Base-by-base conservation (phyloP, 108 stramenopile species). In the Epithemia pelagica region DNA sequence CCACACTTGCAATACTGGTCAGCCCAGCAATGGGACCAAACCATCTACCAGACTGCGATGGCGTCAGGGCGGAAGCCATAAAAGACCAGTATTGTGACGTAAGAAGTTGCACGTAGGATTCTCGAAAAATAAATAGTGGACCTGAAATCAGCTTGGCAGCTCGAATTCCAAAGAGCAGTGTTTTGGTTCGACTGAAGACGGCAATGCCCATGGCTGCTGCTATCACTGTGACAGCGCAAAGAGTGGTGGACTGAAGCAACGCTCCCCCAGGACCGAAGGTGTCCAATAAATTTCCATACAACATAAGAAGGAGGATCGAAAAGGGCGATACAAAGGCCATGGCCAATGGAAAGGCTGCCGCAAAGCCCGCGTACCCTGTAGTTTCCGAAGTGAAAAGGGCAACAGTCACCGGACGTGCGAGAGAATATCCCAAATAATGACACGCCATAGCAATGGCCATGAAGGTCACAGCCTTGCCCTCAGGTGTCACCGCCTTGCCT, bases 1-100 rank as follows among this genome's bases (percentile, higher is more conserved):
- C 59, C 56, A 78, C 85, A 30, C 84, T 85, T 10, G 82, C 65
- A 29, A 92, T 75, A 27, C 76, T 78, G 32, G 87, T 92, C 23
- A 92, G 56, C 10, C 91, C 91, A 29, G 85, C 79, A 22, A 92
- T 87, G 23, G 86, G 88, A 29, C 84, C 80, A 61, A 89, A 92
- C 82, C 88, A 92, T 57, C 67, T 77, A 2, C 78, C 79, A n/a
- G 80, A 80, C 54, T 92, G 84, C 27, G 74, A 65, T 5, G 91
- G 91, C 25, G 82, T 87, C 55, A 87, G 71, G 0, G 85, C 81
- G 32, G 79, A 81, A 23, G 85, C 82, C 73, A 92, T 81, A 66
- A 89, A 92, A 2, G 82, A 84, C 91, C 91, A 92, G 59, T 84
- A 85, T 64, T 92, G 91, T 22, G 74, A 76, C 28, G 86, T 87